A percentile compares a stretch with the other conserved stretches of the same genome.
phyloP scores from a whole-genome alignment of 768 basidiomycete species.

The Pluteus cervinus region DNA sequence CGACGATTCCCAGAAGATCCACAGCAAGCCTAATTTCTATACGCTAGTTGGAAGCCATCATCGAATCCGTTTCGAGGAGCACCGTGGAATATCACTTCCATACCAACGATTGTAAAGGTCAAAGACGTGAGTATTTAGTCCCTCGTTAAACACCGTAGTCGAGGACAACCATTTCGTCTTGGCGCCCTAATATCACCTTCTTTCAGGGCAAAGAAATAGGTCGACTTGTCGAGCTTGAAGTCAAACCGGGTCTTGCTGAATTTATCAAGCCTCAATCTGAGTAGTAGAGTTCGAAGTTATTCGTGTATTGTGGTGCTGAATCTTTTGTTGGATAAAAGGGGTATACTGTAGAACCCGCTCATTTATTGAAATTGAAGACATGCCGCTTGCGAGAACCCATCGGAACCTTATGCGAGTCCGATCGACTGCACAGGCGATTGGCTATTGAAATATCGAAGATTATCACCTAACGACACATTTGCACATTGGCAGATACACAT shows the following conservation, averaged over 20 bases:
- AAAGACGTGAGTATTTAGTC: slow-evolving; percentile 39
- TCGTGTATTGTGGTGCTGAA: too few relatives aligned
- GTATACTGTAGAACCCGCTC: too few relatives aligned
- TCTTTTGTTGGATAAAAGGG: too few relatives aligned
- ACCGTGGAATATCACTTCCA: slow-evolving; percentile 52
- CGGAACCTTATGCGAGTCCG: too few relatives aligned
- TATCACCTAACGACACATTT: too few relatives aligned
- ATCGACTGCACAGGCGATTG: too few relatives aligned
- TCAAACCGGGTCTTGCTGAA: slow-evolving; percentile 20
- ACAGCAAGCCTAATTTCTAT: neutral
- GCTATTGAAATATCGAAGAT: too few relatives aligned
- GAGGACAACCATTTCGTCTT: slow-evolving; percentile 9
- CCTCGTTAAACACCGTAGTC: neutral
- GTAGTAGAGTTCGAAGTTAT: too few relatives aligned
- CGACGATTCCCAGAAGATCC: slow-evolving; percentile 2
- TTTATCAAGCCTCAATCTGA: slow-evolving; percentile 22
- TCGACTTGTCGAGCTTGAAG: slow-evolving; percentile 38
- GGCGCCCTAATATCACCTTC: neutral
- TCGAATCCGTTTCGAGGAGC: slow-evolving; percentile 52
- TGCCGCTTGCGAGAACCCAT: too few relatives aligned
- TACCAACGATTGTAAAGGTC: slow-evolving; percentile 66
- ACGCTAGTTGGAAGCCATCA: slow-evolving; percentile 59
- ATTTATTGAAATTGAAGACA: too few relatives aligned
- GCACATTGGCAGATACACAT: too few relatives aligned
- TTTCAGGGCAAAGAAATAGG: slow-evolving; percentile 31